These are phyloP conservation scores for Cyclostephanos invisitatus DNA, from an alignment of 108 stramenopile species.

Conservation along the genomic window DNA sequence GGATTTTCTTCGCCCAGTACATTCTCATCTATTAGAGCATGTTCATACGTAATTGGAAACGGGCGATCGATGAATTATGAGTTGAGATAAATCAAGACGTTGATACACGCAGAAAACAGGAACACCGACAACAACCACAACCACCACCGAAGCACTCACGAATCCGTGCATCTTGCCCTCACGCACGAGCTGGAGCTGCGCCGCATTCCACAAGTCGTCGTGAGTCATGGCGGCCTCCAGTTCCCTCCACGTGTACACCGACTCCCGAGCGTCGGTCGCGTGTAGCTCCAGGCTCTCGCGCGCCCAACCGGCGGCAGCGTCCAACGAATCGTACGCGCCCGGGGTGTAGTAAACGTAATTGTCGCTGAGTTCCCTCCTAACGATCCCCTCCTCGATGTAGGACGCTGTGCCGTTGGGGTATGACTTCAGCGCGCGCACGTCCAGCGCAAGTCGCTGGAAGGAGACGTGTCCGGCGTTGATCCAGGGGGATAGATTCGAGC, in stretches of 20 bases:
- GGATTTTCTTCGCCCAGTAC: conserved; percentile 99
- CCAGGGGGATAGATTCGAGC: conserved; percentile 89
- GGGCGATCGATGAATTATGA: too few relatives aligned
- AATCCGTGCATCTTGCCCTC: conserved; percentile 99
- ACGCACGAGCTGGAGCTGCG: conserved; percentile 88
- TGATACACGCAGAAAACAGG: neutral
- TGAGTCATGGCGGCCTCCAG: conserved; percentile 89
- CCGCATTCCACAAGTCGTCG: conserved; percentile 99
- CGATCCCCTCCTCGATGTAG: conserved; percentile 95
- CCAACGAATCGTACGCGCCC: conserved; percentile 86
- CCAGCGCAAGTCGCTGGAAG: conserved; percentile 81
- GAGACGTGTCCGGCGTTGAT: conserved; percentile 88
- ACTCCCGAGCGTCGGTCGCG: conserved; percentile 80
- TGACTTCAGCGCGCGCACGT: conserved; percentile 68
- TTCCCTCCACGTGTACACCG: conserved; percentile 79
- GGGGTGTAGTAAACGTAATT: conserved; percentile 96
- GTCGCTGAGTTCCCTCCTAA: conserved; percentile 95
- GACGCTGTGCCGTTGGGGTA: conserved; percentile 77
- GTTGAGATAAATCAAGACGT: neutral
- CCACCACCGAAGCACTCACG: conserved; percentile 40
- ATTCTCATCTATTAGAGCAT: conserved; percentile 71
- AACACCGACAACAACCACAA: neutral
- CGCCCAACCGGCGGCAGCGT: conserved; percentile 93
- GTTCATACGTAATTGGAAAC: too few relatives aligned
- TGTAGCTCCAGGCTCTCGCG: conserved; percentile 87